phyloP scores from a whole-genome alignment of 306 rosid species.

The Luffa aegyptiaca region DNA sequence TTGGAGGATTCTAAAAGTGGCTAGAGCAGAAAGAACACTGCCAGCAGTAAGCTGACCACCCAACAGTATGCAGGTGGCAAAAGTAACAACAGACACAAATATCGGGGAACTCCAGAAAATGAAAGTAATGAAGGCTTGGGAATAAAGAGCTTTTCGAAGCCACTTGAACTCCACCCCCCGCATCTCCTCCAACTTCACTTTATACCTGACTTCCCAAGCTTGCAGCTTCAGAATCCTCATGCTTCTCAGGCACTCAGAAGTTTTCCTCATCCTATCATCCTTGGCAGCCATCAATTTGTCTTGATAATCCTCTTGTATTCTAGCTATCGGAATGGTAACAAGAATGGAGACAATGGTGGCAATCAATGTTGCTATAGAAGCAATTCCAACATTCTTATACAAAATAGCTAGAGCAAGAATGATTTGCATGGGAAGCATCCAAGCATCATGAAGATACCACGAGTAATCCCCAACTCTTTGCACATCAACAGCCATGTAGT shows the following conservation, averaged over 20 bases:
- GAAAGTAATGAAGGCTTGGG: slow-evolving; percentile 96
- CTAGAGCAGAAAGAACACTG: slow-evolving; percentile 94
- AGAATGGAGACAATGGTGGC: slow-evolving; percentile 86
- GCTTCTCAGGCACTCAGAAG: slow-evolving; percentile 89
- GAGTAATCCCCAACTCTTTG: slow-evolving; percentile 95
- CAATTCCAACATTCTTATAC: slow-evolving; percentile 96
- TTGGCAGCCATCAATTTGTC: slow-evolving; percentile 94
- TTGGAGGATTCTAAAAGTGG: slow-evolving; percentile 98
- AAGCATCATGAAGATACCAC: slow-evolving; percentile 95
- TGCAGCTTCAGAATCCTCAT: slow-evolving; percentile 97
- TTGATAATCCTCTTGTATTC: slow-evolving; percentile 82
- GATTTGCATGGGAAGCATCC: slow-evolving; percentile 99
- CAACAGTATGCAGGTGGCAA: slow-evolving; percentile 72
- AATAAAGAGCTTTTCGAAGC: slow-evolving; percentile 87
- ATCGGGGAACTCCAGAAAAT: slow-evolving; percentile 99
- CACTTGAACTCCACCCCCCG: slow-evolving; percentile 90
- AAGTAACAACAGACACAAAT: slow-evolving; percentile 93
- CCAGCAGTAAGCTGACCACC: slow-evolving; percentile 87
- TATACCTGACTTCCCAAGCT: slow-evolving; percentile 97
- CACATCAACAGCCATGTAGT: slow-evolving; percentile 97
- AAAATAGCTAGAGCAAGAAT: slow-evolving; percentile 86
- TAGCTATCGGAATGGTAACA: slow-evolving; percentile 75
- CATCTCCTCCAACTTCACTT: slow-evolving; percentile 72
- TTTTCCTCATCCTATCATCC: slow-evolving; percentile 98
- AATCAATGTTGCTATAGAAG: slow-evolving; percentile 77